Conservation (phyloP, 2,329 filamentous ascomycete species). For the Aspergillus spinulosporus region DNA sequence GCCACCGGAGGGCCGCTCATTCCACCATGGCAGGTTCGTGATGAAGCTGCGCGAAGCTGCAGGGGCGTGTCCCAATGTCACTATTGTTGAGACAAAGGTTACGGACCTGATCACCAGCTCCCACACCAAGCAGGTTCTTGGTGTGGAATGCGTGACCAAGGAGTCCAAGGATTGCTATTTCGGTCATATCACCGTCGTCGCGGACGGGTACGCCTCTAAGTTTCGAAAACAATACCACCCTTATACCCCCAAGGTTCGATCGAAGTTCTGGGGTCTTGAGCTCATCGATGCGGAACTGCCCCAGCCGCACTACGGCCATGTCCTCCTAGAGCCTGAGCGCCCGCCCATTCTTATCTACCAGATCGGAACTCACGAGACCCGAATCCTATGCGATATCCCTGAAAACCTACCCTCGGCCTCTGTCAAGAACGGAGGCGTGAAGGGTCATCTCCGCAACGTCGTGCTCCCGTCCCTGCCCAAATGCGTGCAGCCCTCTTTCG, state of each 20-base stretch:
- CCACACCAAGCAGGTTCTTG: slow-evolving; percentile 70
- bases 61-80: slow-evolving; percentile 75
- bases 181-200: slow-evolving; percentile 80
- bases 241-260: slow-evolving; percentile 68
- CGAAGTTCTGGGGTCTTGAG: slow-evolving; percentile 92
- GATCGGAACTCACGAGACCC: slow-evolving; percentile 92
- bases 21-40: slow-evolving; percentile 95
- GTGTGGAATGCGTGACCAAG: slow-evolving; percentile 72
- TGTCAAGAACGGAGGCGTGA: slow-evolving; percentile 74
- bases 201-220: slow-evolving; percentile 88
- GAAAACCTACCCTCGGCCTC: slow-evolving; percentile 72
- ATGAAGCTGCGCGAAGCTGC: slow-evolving; percentile 76
- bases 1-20: slow-evolving; percentile 71
- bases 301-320: slow-evolving; percentile 74
- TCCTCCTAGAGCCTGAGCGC: slow-evolving; percentile 71
- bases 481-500: slow-evolving; percentile 70
- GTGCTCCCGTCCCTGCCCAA: slow-evolving; percentile 77
- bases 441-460: slow-evolving; percentile 75
- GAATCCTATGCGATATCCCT: slow-evolving; percentile 85
- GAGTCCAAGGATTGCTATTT: slow-evolving; percentile 76
- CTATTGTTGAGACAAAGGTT: slow-evolving; percentile 85
- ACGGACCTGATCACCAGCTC: slow-evolving; percentile 71
- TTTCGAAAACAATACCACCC: slow-evolving; percentile 79
- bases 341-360: slow-evolving; percentile 89
- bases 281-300: slow-evolving; percentile 84